Evolutionary conservation across 2,329 filamentous ascomycete species (phyloP).

Genomic region (Chaetomium olivaceum): DNA sequence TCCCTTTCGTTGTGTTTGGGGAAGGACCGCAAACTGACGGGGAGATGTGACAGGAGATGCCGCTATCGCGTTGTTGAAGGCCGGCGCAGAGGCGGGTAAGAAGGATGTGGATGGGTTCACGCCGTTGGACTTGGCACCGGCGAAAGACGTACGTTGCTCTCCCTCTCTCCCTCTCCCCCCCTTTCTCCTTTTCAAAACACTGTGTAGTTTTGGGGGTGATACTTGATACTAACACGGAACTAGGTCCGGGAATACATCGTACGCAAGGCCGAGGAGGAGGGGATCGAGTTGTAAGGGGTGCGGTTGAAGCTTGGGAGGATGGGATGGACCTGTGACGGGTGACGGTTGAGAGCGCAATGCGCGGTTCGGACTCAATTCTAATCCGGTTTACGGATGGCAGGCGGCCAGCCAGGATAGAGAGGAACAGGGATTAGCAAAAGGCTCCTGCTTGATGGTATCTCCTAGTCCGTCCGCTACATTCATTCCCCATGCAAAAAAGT

Average conservation of each 20-base stretch:
- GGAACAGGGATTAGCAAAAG: not conserved
- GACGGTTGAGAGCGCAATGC: not conserved
- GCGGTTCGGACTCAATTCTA: not conserved
- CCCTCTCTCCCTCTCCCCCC: too few relatives aligned
- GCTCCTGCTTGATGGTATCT: constrained; percentile 16
- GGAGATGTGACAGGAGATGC: constrained; percentile 63
- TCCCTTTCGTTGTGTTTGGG: not conserved
- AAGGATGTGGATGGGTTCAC: constrained; percentile 69
- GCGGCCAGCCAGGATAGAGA: constrained; percentile 12
- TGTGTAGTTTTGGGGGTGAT: not conserved
- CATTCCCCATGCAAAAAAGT: not conserved
- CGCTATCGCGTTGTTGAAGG: constrained; percentile 78
- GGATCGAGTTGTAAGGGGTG: constrained; percentile 58
- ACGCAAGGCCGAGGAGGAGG: constrained; percentile 78
- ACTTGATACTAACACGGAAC: not conserved
- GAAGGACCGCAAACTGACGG: constrained; percentile 1
- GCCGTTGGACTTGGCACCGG: constrained; percentile 81
- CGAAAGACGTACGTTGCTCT: constrained; percentile 66
- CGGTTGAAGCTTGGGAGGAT: not conserved
- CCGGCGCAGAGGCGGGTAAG: constrained; percentile 79
- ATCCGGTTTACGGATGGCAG: not conserved
- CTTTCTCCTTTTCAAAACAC: too few relatives aligned
- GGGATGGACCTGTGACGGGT: not conserved
- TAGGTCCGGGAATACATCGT: constrained; percentile 76
- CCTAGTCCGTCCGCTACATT: not conserved